Base-by-base conservation (phyloP, 768 basidiomycete genomes). In the Pleurotus giganteus region DNA sequence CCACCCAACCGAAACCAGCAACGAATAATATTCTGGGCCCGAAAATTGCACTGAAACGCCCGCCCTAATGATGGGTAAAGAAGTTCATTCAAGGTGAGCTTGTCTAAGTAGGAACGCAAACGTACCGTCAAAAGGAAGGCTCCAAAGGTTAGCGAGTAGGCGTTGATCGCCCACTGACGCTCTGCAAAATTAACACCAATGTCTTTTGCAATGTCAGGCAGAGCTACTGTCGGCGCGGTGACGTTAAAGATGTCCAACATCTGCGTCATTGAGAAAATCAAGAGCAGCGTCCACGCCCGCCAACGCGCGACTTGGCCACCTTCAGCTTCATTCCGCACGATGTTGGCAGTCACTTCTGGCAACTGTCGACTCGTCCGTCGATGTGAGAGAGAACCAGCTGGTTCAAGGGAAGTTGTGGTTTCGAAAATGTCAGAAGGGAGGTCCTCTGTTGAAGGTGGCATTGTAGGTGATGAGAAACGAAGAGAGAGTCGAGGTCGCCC, bases 161-260 rank as follows among this genome's bases (percentile, higher is more conserved):
- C 71, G 31, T 72, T 69, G 34, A 73, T 57, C 4, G 70, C 57
- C 74, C 75, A 76, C 34, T 67, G 63, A 27, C 57, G 57, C 46
- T 63, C 55, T n/a, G 43, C 59, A 34, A 43, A 17, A 27, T 37
- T 56, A n/a, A 64, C 53, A 19, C 50, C 43, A 5, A 65, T 39
- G 2, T 56, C 51, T 4, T 3, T 2, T 36, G 63, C 53, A 21
- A 76, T 57, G 39, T 60, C 49, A n/a, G 74, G 72, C 29, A 76
- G 59, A 6, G 69, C 71, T 1, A 73, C 62, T 27, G 71, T 66
- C 28, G 71, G 65, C 21, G 70, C 66, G n/a, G 72, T 65, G 50
- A 70, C 72, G 55, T 72, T 73, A 59, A 77, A 71, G 8, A 68
- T 58, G n/a, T 78, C 78, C 56, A 76, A 56, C 47, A 73, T 68